Conservation (phyloP, 106 monocot species). For the Iris macrosiphon region DNA sequence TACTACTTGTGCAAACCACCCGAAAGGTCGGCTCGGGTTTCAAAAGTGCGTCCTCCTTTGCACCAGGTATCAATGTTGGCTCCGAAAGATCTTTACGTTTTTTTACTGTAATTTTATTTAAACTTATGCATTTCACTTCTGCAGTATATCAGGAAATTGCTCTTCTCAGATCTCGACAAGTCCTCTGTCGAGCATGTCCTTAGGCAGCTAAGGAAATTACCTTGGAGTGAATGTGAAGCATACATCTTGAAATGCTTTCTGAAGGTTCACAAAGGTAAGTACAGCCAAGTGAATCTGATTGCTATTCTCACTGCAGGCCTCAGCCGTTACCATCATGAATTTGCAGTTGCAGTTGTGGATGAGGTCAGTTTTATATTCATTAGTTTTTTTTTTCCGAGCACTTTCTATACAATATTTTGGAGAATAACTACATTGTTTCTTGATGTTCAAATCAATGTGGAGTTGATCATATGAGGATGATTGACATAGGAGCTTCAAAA, state of each 20-base stretch:
- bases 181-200: constrained; percentile 81
- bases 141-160: constrained; percentile 92
- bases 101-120: constrained; percentile 2
- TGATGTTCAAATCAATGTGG: too few relatives aligned
- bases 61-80: constrained; percentile 49
- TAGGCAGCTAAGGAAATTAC: constrained; percentile 88
- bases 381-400: too few relatives aligned
- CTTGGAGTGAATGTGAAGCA: constrained; percentile 86
- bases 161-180: constrained; percentile 96
- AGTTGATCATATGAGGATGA: too few relatives aligned
- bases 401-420: too few relatives aligned
- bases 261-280: constrained; percentile 96
- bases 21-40: constrained; percentile 80
- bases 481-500: too few relatives aligned
- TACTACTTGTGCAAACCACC: constrained; percentile 98
- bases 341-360: constrained; percentile 87
- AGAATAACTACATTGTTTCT: too few relatives aligned
- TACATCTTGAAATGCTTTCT: constrained; percentile 91
- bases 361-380: constrained; percentile 55
- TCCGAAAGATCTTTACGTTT: background rate
- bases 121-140: constrained; percentile 6
- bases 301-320: constrained; percentile 83
- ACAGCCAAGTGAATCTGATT: constrained; percentile 87
- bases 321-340: constrained; percentile 88
- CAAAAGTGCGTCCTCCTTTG: constrained; percentile 86